phyloP scores from a whole-genome alignment of 768 basidiomycete genomes.

The Holtermanniella nyarrowii region DNA sequence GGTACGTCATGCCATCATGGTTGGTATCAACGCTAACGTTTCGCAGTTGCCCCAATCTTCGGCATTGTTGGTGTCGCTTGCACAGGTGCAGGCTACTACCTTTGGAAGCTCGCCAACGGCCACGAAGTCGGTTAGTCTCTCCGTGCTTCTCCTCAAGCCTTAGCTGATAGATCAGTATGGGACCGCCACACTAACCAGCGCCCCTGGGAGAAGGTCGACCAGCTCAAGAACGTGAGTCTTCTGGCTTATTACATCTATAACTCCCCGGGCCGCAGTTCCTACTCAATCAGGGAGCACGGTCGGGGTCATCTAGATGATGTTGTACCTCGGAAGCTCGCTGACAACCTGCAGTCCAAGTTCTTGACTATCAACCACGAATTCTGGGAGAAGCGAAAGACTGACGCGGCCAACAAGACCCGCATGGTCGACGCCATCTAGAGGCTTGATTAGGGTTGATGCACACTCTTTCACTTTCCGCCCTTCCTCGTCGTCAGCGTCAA shows the following conservation, averaged over 20 bases:
- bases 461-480: too few species aligned
- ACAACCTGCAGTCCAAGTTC: constrained; percentile 15
- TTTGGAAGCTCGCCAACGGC: constrained; percentile 53
- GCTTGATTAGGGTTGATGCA: too few species aligned
- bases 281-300: too few species aligned
- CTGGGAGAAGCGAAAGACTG: constrained; percentile 20
- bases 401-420: constrained; percentile 1
- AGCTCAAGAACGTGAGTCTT: constrained; percentile 50
- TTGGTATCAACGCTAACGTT: constrained; percentile 37
- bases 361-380: constrained; percentile 17
- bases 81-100: constrained; percentile 58
- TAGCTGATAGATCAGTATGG: constrained; percentile 47
- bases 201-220: constrained; percentile 77
- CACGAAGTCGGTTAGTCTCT: constrained; percentile 40
- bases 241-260: not conserved
- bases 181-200: constrained; percentile 62
- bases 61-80: constrained; percentile 47
- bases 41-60: constrained; percentile 49
- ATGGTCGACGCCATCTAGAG: constrained; percentile 10
- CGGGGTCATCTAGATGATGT: too few species aligned
- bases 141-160: constrained; percentile 3
- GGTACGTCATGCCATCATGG: not conserved
- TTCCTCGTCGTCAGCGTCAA: too few species aligned
- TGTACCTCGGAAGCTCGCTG: not conserved
- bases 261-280: not conserved